phyloP scores from a whole-genome alignment of 306 rosid genomes.

The Macrotyloma uniflorum region DNA sequence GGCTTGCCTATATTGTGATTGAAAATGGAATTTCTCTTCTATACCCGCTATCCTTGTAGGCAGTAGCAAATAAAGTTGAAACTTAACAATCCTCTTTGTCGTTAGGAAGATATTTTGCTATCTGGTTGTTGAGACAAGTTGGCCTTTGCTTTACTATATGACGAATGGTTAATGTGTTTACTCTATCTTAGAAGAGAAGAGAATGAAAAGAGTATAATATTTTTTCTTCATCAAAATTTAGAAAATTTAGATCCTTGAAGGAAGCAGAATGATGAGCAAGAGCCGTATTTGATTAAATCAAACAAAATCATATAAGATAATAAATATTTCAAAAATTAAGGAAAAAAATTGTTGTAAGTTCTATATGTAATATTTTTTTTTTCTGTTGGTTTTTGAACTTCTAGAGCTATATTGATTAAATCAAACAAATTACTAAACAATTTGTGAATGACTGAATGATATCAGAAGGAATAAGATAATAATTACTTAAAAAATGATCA shows the following conservation, averaged over 20 bases:
- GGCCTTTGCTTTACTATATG: background rate
- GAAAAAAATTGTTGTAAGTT: background rate
- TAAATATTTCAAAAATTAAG: background rate
- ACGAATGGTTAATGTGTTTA: background rate
- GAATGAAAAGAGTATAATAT: background rate
- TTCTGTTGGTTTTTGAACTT: slow-evolving; percentile 38
- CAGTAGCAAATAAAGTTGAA: background rate
- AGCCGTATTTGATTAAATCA: background rate
- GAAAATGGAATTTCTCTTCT: slow-evolving; percentile 5
- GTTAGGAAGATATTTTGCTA: background rate
- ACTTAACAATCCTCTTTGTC: background rate
- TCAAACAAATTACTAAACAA: background rate
- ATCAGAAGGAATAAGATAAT: slow-evolving; percentile 10
- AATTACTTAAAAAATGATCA: background rate
- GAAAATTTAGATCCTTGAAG: slow-evolving; percentile 7
- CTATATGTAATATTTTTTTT: background rate
- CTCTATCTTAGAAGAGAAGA: background rate
- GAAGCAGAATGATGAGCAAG: background rate
- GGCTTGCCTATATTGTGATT: slow-evolving; percentile 9
- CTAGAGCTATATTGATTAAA: slow-evolving; percentile 44
- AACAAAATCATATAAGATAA: slow-evolving; percentile 4
- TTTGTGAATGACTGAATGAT: background rate
- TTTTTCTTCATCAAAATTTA: background rate
- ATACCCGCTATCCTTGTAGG: background rate
- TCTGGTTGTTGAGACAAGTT: slow-evolving; percentile 2